These are phyloP conservation scores for Amborella trichopoda DNA, from an alignment of 164 flowering plant species.

Conservation along the genomic window DNA sequence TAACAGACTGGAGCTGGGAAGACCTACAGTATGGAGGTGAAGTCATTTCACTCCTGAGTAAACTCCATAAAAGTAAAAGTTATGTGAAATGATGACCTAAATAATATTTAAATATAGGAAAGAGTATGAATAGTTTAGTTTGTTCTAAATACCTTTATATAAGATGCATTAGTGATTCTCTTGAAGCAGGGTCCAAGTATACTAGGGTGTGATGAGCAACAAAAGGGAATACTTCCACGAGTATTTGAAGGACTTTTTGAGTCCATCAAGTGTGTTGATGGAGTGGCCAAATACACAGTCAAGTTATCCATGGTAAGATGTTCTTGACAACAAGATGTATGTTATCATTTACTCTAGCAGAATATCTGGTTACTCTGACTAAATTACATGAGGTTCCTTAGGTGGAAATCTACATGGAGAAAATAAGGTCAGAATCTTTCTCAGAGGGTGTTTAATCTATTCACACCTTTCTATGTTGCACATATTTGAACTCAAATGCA, in stretches of 20 bases:
- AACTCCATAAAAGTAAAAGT: too few relatives aligned
- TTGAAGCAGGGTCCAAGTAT: conserved; percentile 56
- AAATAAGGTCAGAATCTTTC: conserved; percentile 79
- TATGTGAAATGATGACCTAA: too few relatives aligned
- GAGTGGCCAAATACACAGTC: conserved; percentile 28
- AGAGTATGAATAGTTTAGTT: conserved; percentile 1
- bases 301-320: conserved; percentile 70
- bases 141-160: too few relatives aligned
- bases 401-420: conserved; percentile 96
- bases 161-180: not conserved
- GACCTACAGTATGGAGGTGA: conserved; percentile 93
- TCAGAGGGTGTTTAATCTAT: not conserved
- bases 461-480: not conserved
- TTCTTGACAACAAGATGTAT: not conserved
- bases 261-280: conserved; percentile 24
- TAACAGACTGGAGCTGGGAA: conserved; percentile 94
- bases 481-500: conserved; percentile 1
- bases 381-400: conserved; percentile 12
- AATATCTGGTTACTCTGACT: not conserved
- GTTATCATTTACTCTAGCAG: too few relatives aligned
- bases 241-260: conserved; percentile 63
- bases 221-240: conserved; percentile 71
- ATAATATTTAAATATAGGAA: too few relatives aligned
- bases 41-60: too few relatives aligned
- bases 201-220: conserved; percentile 25